A percentile compares a stretch with the other conserved stretches of the same genome.
Conservation (phyloP, 169 alveolate genomes). For the Pseudocohnilembus persalinus region DNA sequence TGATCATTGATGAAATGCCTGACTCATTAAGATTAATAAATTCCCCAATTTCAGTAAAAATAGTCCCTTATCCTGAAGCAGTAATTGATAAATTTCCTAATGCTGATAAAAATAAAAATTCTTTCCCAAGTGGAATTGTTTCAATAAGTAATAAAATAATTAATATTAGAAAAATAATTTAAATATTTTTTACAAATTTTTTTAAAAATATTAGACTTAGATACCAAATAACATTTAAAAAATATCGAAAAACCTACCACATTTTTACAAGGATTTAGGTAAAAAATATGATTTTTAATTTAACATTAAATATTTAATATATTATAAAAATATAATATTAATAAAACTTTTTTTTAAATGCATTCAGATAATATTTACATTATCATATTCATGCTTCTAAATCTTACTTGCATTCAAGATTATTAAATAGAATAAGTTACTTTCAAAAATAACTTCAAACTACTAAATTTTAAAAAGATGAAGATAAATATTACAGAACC, state of each 20-base stretch:
- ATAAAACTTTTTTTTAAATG: too few relatives aligned
- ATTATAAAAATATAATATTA: too few relatives aligned
- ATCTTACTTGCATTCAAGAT: constrained; percentile 19
- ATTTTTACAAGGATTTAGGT: constrained; percentile 13
- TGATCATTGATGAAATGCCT: constrained; percentile 19
- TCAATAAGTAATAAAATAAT: not conserved
- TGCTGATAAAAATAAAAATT: not conserved
- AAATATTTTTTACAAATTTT: too few relatives aligned
- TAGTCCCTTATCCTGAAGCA: not conserved
- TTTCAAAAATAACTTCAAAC: not conserved
- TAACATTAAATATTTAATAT: too few relatives aligned
- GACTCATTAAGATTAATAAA: not conserved
- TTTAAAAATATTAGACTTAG: not conserved
- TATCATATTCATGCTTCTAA: constrained; percentile 27
- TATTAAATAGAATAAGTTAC: constrained; percentile 3
- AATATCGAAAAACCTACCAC: not conserved
- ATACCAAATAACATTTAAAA: not conserved
- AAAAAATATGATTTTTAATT: too few relatives aligned
- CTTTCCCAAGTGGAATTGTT: not conserved
- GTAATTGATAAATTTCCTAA: not conserved
- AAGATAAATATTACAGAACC: constrained; percentile 22
- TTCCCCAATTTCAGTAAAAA: not conserved
- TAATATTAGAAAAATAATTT: not conserved
- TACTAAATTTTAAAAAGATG: constrained; percentile 25
- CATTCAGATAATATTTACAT: constrained; percentile 14